A percentile compares a stretch with the other conserved stretches of the same genome.
Conservation (phyloP, 2,329 filamentous ascomycete genomes). For the Fusarium sp. region DNA sequence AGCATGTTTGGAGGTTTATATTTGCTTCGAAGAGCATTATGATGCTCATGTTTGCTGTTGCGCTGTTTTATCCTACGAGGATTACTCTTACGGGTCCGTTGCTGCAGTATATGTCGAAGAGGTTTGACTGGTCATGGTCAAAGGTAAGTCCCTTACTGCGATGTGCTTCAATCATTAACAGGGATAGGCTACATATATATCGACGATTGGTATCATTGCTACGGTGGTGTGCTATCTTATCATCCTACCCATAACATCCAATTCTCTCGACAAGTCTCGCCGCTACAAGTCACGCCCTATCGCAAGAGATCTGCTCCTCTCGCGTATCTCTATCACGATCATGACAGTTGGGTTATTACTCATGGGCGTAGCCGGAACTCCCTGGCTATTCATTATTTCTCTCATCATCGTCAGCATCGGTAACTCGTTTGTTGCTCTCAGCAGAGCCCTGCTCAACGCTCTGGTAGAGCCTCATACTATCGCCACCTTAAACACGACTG, state of each 20-base stretch:
- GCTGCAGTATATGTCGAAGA: constrained; percentile 64
- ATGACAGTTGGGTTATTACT: constrained; percentile 51
- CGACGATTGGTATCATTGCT: constrained; percentile 52
- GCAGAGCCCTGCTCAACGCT: constrained; percentile 63
- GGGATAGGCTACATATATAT: constrained; percentile 54
- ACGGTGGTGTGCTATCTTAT: constrained; percentile 54
- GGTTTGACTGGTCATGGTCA: constrained; percentile 62
- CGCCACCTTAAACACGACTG: constrained; percentile 64
- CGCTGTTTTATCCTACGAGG: constrained; percentile 44
- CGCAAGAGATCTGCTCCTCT: constrained; percentile 55
- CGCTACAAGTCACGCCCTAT: constrained; percentile 48
- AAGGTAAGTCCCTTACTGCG: constrained; percentile 42
- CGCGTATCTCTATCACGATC: constrained; percentile 50
- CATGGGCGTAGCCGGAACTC: constrained; percentile 51
- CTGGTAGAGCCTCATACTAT: constrained; percentile 65
- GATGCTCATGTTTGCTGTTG: constrained; percentile 52
- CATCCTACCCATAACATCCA: constrained; percentile 52
- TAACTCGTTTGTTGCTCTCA: constrained; percentile 54
- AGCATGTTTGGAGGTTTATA: constrained; percentile 55
- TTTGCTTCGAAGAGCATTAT: constrained; percentile 53
- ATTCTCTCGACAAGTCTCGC: constrained; percentile 45
- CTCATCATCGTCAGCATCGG: constrained; percentile 61
- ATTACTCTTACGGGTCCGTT: constrained; percentile 51
- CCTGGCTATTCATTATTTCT: constrained; percentile 52
- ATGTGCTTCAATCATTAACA: neutral